These are phyloP conservation scores for Aspergillus sp. DNA, from an alignment of 2,329 filamentous ascomycete species.

Conservation along the genomic window DNA sequence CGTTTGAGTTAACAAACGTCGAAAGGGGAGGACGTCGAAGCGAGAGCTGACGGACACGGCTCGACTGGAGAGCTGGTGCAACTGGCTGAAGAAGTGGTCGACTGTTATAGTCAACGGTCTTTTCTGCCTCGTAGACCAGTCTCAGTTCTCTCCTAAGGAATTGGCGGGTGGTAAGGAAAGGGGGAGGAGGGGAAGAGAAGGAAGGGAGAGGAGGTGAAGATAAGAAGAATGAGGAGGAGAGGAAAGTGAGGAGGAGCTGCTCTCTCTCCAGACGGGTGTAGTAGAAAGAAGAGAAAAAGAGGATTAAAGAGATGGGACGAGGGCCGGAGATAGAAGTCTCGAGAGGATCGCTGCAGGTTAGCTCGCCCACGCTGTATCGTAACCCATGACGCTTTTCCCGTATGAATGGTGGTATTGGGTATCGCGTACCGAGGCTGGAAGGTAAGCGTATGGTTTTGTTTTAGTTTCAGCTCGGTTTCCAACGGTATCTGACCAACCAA, in stretches of 20 bases:
- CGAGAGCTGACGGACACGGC: slow-evolving; percentile 41
- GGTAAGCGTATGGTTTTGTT: slow-evolving; percentile 16
- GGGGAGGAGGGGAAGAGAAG: slow-evolving; percentile 31
- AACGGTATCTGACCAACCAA: slow-evolving; percentile 12
- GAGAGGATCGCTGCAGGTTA: slow-evolving; percentile 26
- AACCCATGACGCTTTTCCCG: slow-evolving; percentile 23
- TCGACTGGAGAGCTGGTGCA: slow-evolving; percentile 41
- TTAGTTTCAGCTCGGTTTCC: slow-evolving; percentile 23
- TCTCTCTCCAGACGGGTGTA: slow-evolving; percentile 49
- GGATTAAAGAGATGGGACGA: slow-evolving; percentile 32
- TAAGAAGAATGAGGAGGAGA: slow-evolving; percentile 33
- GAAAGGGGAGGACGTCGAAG: slow-evolving; percentile 37
- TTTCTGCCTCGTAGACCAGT: slow-evolving; percentile 36
- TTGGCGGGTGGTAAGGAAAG: slow-evolving; percentile 34
- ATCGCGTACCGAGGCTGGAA: slow-evolving; percentile 13
- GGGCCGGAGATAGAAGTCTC: slow-evolving; percentile 31
- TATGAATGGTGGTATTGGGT: slow-evolving; percentile 17
- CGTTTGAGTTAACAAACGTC: slow-evolving; percentile 47
- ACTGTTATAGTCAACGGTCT: slow-evolving; percentile 32
- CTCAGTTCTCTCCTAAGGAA: slow-evolving; percentile 43
- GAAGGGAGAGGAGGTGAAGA: slow-evolving; percentile 37
- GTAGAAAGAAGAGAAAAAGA: slow-evolving; percentile 37
- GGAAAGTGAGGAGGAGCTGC: slow-evolving; percentile 40
- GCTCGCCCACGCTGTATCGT: slow-evolving; percentile 25
- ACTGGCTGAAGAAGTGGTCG: slow-evolving; percentile 31